phyloP scores from a whole-genome alignment of 331 rosid genomes.

The Ulmus americana region DNA sequence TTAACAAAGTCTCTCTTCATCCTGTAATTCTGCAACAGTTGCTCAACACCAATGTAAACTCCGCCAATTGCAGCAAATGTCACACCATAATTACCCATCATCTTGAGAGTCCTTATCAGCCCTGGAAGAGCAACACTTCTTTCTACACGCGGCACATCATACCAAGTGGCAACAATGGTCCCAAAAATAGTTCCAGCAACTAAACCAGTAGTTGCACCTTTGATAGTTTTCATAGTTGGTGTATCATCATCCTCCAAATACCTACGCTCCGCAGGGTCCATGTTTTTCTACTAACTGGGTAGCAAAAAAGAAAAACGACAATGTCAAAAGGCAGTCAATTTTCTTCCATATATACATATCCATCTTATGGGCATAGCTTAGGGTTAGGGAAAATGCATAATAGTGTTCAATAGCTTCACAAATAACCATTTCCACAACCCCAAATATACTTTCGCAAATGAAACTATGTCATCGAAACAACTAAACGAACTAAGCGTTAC shows the following conservation, averaged over 20 bases:
- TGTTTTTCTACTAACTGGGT: conserved; percentile 25
- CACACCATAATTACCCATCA: conserved; percentile 82
- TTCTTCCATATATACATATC: not conserved
- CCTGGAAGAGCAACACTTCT: conserved; percentile 92
- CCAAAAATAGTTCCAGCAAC: conserved; percentile 86
- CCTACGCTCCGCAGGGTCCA: conserved; percentile 78
- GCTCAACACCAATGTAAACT: conserved; percentile 85
- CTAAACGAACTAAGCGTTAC: conserved; percentile 2
- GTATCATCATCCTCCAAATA: conserved; percentile 89
- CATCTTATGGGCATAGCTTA: not conserved
- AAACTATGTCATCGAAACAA: not conserved
- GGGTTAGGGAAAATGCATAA: not conserved
- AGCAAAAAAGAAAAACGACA: not conserved
- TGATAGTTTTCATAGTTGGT: conserved; percentile 55
- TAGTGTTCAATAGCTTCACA: not conserved
- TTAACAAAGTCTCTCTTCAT: conserved; percentile 81
- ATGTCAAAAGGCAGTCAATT: not conserved
- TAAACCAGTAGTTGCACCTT: conserved; percentile 87
- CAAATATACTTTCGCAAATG: conserved; percentile 4
- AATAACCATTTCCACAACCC: not conserved
- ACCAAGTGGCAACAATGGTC: conserved; percentile 85
- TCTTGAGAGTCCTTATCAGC: conserved; percentile 71
- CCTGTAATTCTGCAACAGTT: conserved; percentile 72
- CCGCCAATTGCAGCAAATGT: conserved; percentile 98
- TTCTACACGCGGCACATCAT: conserved; percentile 98